These are phyloP conservation scores for Lasiodiplodia gonubiensis DNA, from an alignment of 2,329 filamentous ascomycete species.

Conservation along the genomic window DNA sequence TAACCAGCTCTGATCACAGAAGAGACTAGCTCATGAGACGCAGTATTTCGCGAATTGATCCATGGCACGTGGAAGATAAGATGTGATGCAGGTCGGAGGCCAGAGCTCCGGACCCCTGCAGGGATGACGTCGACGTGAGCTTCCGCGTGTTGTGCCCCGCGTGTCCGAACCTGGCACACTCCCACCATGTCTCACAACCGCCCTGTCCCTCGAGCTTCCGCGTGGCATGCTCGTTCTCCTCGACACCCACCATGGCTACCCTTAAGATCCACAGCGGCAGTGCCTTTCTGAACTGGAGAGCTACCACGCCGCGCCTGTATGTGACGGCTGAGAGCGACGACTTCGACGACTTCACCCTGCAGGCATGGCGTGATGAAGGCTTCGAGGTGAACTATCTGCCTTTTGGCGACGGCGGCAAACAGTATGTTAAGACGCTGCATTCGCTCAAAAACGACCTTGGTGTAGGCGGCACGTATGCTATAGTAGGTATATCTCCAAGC, in stretches of 20 bases:
- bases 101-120: constrained; percentile 24
- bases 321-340: constrained; percentile 59
- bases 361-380: constrained; percentile 65
- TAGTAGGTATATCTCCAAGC: constrained; percentile 57
- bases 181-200: constrained; percentile 13
- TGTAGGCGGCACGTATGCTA: constrained; percentile 66
- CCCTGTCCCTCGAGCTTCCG: background rate
- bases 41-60: too few relatives aligned
- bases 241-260: constrained; percentile 25
- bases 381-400: constrained; percentile 65
- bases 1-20: too few relatives aligned
- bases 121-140: constrained; percentile 1
- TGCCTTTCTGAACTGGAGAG: constrained; percentile 47
- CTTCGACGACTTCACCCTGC: constrained; percentile 61
- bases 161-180: constrained; percentile 17
- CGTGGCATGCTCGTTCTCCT: background rate
- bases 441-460: constrained; percentile 60
- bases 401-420: constrained; percentile 55
- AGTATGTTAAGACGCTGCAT: constrained; percentile 55
- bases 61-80: background rate
- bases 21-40: too few relatives aligned
- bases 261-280: constrained; percentile 21
- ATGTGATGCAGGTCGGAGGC: background rate
- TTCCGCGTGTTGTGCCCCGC: constrained; percentile 1
- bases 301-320: constrained; percentile 53